These are phyloP conservation scores for Crataegus laevigata DNA, from an alignment of 306 rosid genomes.

Conservation along the genomic window DNA sequence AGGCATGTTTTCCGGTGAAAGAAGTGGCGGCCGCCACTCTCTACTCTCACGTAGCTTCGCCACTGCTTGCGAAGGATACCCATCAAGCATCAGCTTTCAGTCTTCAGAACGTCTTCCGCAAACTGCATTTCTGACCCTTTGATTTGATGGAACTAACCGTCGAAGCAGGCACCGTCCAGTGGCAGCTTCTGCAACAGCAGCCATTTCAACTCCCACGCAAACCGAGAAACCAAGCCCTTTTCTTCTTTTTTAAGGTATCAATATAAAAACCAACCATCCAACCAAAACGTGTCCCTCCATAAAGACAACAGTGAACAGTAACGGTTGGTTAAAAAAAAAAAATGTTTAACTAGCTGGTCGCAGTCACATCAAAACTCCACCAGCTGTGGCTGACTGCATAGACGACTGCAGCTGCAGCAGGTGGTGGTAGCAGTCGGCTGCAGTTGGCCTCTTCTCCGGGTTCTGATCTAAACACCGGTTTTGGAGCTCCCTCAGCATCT, in stretches of 20 bases:
- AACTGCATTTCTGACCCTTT: not conserved
- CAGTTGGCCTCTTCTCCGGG: constrained; percentile 86
- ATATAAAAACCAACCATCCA: not conserved
- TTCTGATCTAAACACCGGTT: constrained; percentile 77
- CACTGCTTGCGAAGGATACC: not conserved
- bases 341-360: too few relatives aligned
- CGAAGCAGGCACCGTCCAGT: not conserved
- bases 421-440: constrained; percentile 96
- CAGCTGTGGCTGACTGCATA: constrained; percentile 31
- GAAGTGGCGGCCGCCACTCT: too few relatives aligned
- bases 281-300: not conserved
- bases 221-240: not conserved
- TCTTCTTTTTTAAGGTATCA: not conserved
- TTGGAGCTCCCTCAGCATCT: constrained; percentile 79
- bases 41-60: too few relatives aligned
- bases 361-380: constrained; percentile 49
- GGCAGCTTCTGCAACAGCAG: not conserved
- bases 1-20: too few relatives aligned
- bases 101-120: not conserved
- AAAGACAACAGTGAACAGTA: too few relatives aligned
- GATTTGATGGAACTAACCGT: constrained; percentile 9
- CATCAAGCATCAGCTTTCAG: not conserved
- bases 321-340: too few relatives aligned
- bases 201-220: not conserved
- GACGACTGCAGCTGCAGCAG: constrained; percentile 86